Base-by-base conservation (phyloP, 352 stramenopile genomes). In the Pythium sukuiense region DNA sequence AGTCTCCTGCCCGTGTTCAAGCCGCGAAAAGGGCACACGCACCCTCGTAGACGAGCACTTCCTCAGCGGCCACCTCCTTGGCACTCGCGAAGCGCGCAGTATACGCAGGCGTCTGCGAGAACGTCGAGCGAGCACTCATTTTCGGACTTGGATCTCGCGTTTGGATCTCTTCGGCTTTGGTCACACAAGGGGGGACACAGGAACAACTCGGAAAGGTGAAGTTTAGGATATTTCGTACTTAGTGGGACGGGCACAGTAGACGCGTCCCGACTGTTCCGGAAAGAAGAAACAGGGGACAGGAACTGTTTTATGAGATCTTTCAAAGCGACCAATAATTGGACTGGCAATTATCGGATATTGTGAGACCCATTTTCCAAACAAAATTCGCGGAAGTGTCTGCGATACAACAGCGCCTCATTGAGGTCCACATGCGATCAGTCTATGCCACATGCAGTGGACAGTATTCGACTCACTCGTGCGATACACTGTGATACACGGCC, bases 61-160 rank as follows among this genome's bases (percentile, higher is more conserved):
- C 85, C 69, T 90, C 74, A 12, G 74, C 61, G 18, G 72, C 69
- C 29, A 90, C 59, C 45, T 89, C 80, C 58, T 87, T 89, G 9
- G 63, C 43, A 55, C 65, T 81, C 37, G 71, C 53, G 30, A 73
- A 58, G 46, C 61, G 70, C 65, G 67, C 69, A 9, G 68, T 74
- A 70, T 90, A 91, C 59, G 78, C 74, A 24, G 85, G 85, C 29
- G 83, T 88, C 72, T 93, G 79, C 56, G 83, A 88, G 71, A 93
- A 91, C 45, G 85, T 89, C 59, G 81, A 89, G 59, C 83, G 77
- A 16, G 78, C 74, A 65, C 85, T 93, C 85, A 91, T 91, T 30
- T 7, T 53, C n/a, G 33, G 41, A 24, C 33, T 52, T n/a, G 20
- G 52, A 61, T 32, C 48, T 49, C 24, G 39, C 32, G 37, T 46